Evolutionary conservation across 2,329 filamentous ascomycete genomes (phyloP).

Genomic region (Aspergillus pseudonomiae): DNA sequence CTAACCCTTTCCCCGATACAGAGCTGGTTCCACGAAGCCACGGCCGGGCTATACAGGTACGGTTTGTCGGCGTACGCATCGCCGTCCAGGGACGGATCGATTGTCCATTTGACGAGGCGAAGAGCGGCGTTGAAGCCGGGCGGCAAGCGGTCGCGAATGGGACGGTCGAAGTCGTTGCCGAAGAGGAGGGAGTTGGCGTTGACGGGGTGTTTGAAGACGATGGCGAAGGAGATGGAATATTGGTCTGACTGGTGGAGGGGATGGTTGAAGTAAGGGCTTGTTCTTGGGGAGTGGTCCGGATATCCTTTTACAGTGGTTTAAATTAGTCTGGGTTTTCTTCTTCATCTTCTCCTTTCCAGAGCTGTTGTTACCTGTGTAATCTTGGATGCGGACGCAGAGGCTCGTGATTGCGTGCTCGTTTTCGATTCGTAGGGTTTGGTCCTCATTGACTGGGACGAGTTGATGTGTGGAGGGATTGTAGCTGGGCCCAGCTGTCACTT

Average conservation of each 20-base stretch:
- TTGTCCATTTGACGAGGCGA: constrained; percentile 83
- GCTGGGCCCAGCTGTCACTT: constrained; percentile 76
- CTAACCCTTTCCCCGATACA: constrained; percentile 60
- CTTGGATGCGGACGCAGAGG: constrained; percentile 74
- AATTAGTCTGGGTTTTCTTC: background rate
- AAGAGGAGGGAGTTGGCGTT: constrained; percentile 77
- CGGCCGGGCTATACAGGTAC: constrained; percentile 79
- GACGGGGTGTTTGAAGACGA: constrained; percentile 71
- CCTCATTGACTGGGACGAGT: constrained; percentile 73
- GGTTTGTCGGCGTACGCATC: constrained; percentile 87
- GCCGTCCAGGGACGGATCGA: constrained; percentile 88
- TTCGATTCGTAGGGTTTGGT: constrained; percentile 64
- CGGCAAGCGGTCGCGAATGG: constrained; percentile 82
- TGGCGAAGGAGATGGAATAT: constrained; percentile 80
- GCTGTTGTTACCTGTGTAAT: constrained; percentile 50
- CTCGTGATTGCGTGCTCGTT: constrained; percentile 66
- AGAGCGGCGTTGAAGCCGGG: constrained; percentile 85
- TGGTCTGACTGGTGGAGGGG: constrained; percentile 73
- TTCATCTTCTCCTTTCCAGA: background rate
- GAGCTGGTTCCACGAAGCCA: constrained; percentile 79
- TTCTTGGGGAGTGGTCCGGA: constrained; percentile 68
- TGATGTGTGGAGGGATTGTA: constrained; percentile 76
- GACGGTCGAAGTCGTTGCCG: constrained; percentile 92
- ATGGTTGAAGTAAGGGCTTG: constrained; percentile 75
- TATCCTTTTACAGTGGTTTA: constrained; percentile 56